Evolutionary conservation across 108 stramenopile genomes (phyloP).

Genomic region (Bacterosira constricta): DNA sequence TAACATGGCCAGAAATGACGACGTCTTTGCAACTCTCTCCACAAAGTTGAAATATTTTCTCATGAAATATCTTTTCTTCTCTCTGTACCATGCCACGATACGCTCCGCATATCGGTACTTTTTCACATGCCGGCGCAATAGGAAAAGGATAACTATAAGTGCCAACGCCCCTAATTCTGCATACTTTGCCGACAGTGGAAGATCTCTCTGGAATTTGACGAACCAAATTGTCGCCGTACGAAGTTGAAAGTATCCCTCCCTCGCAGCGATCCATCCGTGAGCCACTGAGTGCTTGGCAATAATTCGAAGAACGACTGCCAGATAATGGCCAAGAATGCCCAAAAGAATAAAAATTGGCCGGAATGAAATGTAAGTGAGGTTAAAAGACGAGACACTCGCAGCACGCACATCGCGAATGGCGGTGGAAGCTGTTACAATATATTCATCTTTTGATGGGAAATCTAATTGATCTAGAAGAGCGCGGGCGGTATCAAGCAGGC

Average conservation of each 20-base stretch:
- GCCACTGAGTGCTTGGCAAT: slow-evolving; percentile 46
- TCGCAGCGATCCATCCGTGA: slow-evolving; percentile 51
- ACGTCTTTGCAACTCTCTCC: slow-evolving; percentile 58
- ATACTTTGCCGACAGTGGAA: slow-evolving; percentile 45
- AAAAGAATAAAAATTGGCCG: slow-evolving; percentile 54
- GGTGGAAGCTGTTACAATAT: slow-evolving; percentile 27
- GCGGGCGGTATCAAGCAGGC: background rate
- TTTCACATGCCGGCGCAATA: slow-evolving; percentile 63
- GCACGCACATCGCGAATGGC: slow-evolving; percentile 46
- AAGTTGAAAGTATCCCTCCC: slow-evolving; percentile 48
- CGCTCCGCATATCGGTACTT: slow-evolving; percentile 67
- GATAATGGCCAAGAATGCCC: slow-evolving; percentile 45
- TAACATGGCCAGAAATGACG: slow-evolving; percentile 69
- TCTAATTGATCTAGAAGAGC: slow-evolving; percentile 41
- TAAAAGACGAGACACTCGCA: slow-evolving; percentile 40
- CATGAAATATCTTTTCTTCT: slow-evolving; percentile 41
- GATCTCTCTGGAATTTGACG: slow-evolving; percentile 51
- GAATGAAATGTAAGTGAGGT: slow-evolving; percentile 52
- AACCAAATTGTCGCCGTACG: slow-evolving; percentile 50
- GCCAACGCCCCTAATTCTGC: slow-evolving; percentile 57
- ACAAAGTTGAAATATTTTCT: slow-evolving; percentile 43
- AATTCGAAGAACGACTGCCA: slow-evolving; percentile 32
- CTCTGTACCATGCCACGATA: slow-evolving; percentile 44
- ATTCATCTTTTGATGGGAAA: slow-evolving; percentile 54
- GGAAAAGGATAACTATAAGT: slow-evolving; percentile 43